Base-by-base conservation (phyloP, 148 eudicot genomes). In the Vaccinium macrocarpon region DNA sequence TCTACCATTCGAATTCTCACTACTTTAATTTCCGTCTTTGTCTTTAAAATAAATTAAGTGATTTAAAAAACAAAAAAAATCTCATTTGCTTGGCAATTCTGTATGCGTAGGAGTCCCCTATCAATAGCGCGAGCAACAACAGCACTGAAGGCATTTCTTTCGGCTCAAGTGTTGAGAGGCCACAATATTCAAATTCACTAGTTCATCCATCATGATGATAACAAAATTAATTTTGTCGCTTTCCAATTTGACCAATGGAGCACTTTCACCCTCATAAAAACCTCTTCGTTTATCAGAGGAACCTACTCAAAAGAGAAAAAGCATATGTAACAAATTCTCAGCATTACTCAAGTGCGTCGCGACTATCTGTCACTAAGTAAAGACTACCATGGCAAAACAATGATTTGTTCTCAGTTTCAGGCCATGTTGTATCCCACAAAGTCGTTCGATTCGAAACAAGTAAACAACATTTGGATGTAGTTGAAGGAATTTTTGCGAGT, bases 81-180 rank as follows among this genome's bases (percentile, higher is more conserved):
- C 7, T 53, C 7, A 79, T 56, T 56, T 79, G 4, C 51, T 56
- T 79, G 10, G 16, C 32, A 10, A 23, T 10, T 64, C 6, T 0
- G 68, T 18, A 12, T 56, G 56, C 13, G 49, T 7, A 10, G 29
- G 82, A 29, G 12, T 19, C 57, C 57, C 14, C 82, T 79, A 32
- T 79, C 50, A 79, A 79, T 79, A 57, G 68, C 82, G 55, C 38
- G 51, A 56, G 9, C 50, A 56, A 79, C 23, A 79, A 9, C 13
- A 11, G 50, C 68, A 79, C 29, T 56, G 5, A 57, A 32, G 23
- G 66, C 81, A 55, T 56, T 79, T 79, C 81, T 79, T 79, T 35
- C 64, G 81, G 81, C 68, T 79, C 68, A 79, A 78, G 48, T 79
- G 81, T 76, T 76, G 55, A 48, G 8, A 9, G 42, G 53, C 21